phyloP scores from a whole-genome alignment of 192 early-diverging fungal genomes.

The Coemansia umbellata region DNA sequence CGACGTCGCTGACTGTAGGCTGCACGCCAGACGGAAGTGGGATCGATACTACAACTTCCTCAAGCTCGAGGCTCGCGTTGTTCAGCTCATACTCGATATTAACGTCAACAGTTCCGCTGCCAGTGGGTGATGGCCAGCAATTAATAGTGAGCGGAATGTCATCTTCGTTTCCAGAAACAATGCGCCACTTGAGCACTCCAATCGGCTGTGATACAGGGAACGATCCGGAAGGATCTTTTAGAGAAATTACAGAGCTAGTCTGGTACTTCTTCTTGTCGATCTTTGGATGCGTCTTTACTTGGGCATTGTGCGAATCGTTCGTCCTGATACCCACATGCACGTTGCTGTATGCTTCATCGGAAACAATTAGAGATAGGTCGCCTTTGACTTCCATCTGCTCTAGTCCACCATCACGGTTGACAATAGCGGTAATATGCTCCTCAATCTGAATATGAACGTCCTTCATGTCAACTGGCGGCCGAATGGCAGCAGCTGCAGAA shows the following conservation, averaged over 20 bases:
- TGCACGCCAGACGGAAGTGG: slow-evolving; percentile 73
- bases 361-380: slow-evolving; percentile 75
- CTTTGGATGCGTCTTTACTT: slow-evolving; percentile 98
- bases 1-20: slow-evolving; percentile 75
- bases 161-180: slow-evolving; percentile 76
- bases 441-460: slow-evolving; percentile 86
- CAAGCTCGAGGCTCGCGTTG: slow-evolving; percentile 69
- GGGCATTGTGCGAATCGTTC: slow-evolving; percentile 61
- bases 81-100: slow-evolving; percentile 96
- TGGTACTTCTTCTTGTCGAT: slow-evolving; percentile 89
- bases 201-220: slow-evolving; percentile 86
- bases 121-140: slow-evolving; percentile 95
- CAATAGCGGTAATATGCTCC: slow-evolving; percentile 79
- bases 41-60: slow-evolving; percentile 84
- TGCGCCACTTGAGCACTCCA: slow-evolving; percentile 88
- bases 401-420: slow-evolving; percentile 87
- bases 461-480: slow-evolving; percentile 50
- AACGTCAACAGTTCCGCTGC: slow-evolving; percentile 84
- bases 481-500: no score
- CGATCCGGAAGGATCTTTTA: slow-evolving; percentile 74
- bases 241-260: slow-evolving; percentile 63
- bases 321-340: slow-evolving; percentile 63
- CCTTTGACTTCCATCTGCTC: slow-evolving; percentile 95
- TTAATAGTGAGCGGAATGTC: slow-evolving; percentile 81
- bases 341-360: slow-evolving; percentile 59